Evolutionary conservation across 2,329 filamentous ascomycete genomes (phyloP).

Genomic region (Gnomoniopsis sp.): DNA sequence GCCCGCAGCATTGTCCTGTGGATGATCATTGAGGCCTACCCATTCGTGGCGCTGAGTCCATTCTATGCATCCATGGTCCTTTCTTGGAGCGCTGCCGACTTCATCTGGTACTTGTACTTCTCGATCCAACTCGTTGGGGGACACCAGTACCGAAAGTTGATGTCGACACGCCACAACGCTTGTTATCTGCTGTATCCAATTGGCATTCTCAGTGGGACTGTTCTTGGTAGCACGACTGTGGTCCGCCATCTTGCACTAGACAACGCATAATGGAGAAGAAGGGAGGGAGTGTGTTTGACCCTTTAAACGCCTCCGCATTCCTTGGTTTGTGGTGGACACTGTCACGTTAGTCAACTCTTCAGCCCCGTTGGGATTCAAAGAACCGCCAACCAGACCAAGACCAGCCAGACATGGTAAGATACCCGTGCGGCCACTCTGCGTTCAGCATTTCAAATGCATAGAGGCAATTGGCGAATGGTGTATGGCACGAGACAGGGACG

Average conservation of each 20-base stretch:
- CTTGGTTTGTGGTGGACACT: no score
- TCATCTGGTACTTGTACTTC: conserved; percentile 15
- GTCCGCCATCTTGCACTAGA: conserved; percentile 2
- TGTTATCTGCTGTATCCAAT: conserved; percentile 16
- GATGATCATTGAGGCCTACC: conserved; percentile 16
- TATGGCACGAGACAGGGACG: no score
- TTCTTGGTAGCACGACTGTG: conserved; percentile 1
- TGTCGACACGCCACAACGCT: conserved; percentile 17
- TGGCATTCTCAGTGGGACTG: conserved; percentile 13
- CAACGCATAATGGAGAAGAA: background rate
- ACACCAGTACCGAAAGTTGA: conserved; percentile 11
- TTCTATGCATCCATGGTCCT: conserved; percentile 11
- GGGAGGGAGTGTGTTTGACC: background rate
- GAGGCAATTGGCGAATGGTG: no score
- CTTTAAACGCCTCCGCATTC: no score
- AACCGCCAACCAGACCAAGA: no score
- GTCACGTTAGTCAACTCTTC: no score
- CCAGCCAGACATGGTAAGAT: no score
- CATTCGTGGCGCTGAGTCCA: background rate
- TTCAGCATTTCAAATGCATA: no score
- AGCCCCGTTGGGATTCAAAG: no score
- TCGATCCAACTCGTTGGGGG: conserved; percentile 14
- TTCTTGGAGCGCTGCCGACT: conserved; percentile 12
- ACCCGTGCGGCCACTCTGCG: no score
- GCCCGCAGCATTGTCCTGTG: conserved; percentile 15